These are phyloP conservation scores for Lachnellula hyalina DNA, from an alignment of 2,329 filamentous ascomycete species.

Conservation along the genomic window DNA sequence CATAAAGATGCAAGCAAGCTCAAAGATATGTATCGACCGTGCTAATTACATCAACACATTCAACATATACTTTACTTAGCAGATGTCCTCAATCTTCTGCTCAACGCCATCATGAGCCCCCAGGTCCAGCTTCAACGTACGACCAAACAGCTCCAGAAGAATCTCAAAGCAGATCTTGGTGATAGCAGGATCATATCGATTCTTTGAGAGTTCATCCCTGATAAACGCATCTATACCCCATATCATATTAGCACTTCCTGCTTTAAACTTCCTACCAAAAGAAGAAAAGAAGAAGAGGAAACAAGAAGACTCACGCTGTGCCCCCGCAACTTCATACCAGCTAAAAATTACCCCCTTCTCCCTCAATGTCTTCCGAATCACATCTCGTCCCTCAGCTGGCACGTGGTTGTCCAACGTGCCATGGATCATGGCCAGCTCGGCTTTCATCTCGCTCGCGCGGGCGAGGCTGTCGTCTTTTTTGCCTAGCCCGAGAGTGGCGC, in stretches of 20 bases:
- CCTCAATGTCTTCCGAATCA: constrained; percentile 77
- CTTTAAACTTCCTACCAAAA: neutral
- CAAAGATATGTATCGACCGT: no score
- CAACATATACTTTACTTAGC: constrained; percentile 37
- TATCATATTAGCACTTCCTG: neutral
- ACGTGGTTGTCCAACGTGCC: constrained; percentile 90
- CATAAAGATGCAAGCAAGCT: no score
- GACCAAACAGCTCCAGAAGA: constrained; percentile 76
- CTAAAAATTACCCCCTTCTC: constrained; percentile 69
- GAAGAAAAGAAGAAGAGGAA: no score
- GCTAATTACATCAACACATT: no score
- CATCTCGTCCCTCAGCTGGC: constrained; percentile 71
- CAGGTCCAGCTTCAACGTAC: constrained; percentile 72
- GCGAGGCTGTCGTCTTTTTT: constrained; percentile 55
- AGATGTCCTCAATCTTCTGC: constrained; percentile 66
- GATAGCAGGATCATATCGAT: constrained; percentile 85
- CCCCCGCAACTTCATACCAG: constrained; percentile 89
- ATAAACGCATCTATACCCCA: constrained; percentile 69
- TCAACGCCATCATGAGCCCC: constrained; percentile 60
- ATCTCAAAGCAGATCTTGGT: constrained; percentile 88
- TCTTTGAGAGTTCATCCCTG: constrained; percentile 85
- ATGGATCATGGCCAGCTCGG: constrained; percentile 84
- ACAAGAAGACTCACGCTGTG: constrained; percentile 58
- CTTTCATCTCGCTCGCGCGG: constrained; percentile 62
- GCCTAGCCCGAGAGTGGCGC: constrained; percentile 64